Conservation (phyloP, 345 rosid genomes). For the Boechera divaricarpa region DNA sequence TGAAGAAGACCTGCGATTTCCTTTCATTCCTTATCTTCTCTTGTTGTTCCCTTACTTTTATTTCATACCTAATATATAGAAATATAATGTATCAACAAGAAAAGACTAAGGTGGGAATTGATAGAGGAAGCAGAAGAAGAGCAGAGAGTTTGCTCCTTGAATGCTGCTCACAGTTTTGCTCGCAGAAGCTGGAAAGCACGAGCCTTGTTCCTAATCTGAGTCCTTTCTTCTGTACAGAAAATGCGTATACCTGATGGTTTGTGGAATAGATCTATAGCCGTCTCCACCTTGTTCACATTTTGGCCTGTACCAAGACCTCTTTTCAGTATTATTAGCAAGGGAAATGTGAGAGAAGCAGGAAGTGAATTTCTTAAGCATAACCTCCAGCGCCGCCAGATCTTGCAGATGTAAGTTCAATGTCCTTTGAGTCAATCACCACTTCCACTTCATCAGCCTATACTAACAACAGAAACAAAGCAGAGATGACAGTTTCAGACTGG, state of each 20-base stretch:
- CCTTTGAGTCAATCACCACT: constrained; percentile 92
- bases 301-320: constrained; percentile 65
- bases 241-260: constrained; percentile 97
- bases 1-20: constrained; percentile 65
- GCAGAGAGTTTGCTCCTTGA: constrained; percentile 14
- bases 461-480: constrained; percentile 12
- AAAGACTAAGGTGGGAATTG: constrained; percentile 4
- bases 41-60: constrained; percentile 90
- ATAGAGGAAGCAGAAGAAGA: constrained; percentile 17
- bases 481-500: not conserved
- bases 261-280: constrained; percentile 91
- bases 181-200: constrained; percentile 93
- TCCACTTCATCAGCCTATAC: constrained; percentile 93
- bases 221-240: constrained; percentile 95
- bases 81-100: constrained; percentile 30
- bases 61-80: constrained; percentile 75
- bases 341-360: constrained; percentile 24
- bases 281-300: constrained; percentile 98
- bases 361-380: constrained; percentile 36
- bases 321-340: constrained; percentile 21
- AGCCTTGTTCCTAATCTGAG: constrained; percentile 74
- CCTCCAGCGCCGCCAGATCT: constrained; percentile 99
- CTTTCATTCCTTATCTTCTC: constrained; percentile 74
- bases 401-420: constrained; percentile 91
- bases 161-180: constrained; percentile 78